phyloP scores from a whole-genome alignment of 164 flowering plant genomes.

The Warburgia ugandensis region DNA sequence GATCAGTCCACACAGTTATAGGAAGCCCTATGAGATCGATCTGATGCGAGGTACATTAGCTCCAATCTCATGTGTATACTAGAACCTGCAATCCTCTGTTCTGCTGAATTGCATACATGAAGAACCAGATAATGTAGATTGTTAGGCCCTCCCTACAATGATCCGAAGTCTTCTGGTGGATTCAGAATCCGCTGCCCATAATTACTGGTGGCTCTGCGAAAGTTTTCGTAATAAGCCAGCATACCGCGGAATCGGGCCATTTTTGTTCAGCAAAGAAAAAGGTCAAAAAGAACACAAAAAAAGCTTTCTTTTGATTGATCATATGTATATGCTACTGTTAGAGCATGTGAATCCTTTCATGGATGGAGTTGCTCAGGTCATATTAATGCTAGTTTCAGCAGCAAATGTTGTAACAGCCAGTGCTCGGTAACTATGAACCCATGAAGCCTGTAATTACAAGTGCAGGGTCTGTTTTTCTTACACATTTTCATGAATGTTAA shows the following conservation, averaged over 20 bases:
- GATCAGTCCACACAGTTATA: too few relatives aligned
- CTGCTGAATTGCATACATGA: conserved; percentile 27
- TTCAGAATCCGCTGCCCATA: conserved; percentile 4
- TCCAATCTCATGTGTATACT: conserved; percentile 25
- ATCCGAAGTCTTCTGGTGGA: conserved; percentile 4
- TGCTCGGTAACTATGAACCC: not conserved
- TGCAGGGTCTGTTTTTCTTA: too few relatives aligned
- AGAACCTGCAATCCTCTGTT: conserved; percentile 21
- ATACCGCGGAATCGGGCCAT: conserved; percentile 10
- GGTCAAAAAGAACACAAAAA: not conserved
- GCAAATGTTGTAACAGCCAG: not conserved
- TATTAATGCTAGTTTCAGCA: not conserved
- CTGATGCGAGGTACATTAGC: conserved; percentile 15
- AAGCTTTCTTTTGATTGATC: not conserved
- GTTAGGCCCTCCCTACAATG: conserved; percentile 8
- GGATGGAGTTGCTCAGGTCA: not conserved
- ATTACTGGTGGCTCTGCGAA: conserved; percentile 5
- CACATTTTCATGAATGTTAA: too few relatives aligned
- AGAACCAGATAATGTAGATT: conserved; percentile 25
- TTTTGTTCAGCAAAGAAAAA: conserved; percentile 6
- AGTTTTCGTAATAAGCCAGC: conserved; percentile 17
- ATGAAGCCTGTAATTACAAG: too few relatives aligned
- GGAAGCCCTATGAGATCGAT: not conserved
- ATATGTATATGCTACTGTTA: not conserved
- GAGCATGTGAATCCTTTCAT: not conserved